phyloP scores from a whole-genome alignment of 225 moss, liverwort and hornwort species.

The Straminergon stramineum region DNA sequence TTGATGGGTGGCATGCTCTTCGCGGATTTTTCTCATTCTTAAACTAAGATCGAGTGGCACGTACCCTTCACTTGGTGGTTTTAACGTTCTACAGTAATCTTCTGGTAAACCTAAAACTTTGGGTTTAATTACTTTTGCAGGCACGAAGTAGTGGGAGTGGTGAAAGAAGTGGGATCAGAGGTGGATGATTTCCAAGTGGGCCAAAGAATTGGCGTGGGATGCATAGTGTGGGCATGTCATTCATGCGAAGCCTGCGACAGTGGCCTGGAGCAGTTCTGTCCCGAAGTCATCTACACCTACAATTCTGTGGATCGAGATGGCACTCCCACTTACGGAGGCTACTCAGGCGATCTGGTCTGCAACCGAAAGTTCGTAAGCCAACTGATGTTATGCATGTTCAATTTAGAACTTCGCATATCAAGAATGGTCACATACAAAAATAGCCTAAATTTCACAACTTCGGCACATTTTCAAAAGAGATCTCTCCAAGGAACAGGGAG shows the following conservation, averaged over 20 bases:
- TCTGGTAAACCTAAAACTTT: too few species aligned
- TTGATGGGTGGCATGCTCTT: not conserved
- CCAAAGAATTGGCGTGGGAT: conserved; percentile 24
- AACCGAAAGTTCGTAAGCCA: conserved; percentile 14
- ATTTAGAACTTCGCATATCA: not conserved
- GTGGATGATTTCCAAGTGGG: conserved; percentile 19
- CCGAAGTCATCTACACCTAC: conserved; percentile 33
- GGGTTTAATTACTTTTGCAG: not conserved
- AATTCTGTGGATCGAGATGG: conserved; percentile 25
- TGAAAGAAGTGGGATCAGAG: conserved; percentile 23
- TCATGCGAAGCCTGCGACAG: conserved; percentile 3
- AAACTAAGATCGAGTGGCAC: not conserved
- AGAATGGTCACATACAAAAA: not conserved
- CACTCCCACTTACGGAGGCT: conserved; percentile 45
- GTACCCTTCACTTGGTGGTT: too few species aligned
- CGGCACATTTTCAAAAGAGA: not conserved
- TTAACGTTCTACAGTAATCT: not conserved
- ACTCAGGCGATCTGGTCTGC: conserved; percentile 36
- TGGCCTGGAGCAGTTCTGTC: conserved; percentile 32
- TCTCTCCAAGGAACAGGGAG: not conserved
- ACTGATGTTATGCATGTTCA: not conserved
- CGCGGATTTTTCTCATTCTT: not conserved
- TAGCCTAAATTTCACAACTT: not conserved
- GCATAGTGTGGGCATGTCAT: conserved; percentile 13
- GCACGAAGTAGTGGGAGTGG: conserved; percentile 35